A percentile compares a stretch with the other conserved stretches of the same genome.
Evolutionary conservation across 306 rosid species (phyloP).

Genomic region (Lotus japonicus): DNA sequence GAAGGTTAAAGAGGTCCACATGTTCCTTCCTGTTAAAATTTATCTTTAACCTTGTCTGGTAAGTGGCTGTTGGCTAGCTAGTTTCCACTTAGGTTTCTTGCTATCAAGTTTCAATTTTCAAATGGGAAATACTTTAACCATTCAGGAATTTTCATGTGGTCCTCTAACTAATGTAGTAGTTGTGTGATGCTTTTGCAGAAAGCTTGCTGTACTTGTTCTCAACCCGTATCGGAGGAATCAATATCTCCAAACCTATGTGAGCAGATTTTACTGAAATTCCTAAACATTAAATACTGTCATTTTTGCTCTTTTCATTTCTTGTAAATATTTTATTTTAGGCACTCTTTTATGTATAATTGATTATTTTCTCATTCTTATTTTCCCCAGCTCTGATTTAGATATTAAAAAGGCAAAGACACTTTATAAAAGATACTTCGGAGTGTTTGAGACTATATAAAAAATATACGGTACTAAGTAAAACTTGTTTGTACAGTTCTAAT

Average conservation of each 20-base stretch:
- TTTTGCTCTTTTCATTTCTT: background rate
- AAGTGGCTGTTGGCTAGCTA: background rate
- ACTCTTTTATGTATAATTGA: background rate
- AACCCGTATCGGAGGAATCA: constrained; percentile 66
- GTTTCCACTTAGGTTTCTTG: background rate
- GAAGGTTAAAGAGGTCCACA: background rate
- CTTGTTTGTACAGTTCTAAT: background rate
- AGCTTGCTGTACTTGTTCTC: constrained; percentile 83
- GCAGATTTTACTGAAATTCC: constrained; percentile 23
- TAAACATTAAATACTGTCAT: background rate
- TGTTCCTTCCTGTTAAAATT: background rate
- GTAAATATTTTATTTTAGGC: background rate
- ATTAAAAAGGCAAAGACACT: background rate
- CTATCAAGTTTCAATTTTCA: background rate
- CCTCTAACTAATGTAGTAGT: constrained; percentile 17
- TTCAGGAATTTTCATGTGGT: background rate
- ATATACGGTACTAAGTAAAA: background rate
- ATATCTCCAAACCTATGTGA: constrained; percentile 87
- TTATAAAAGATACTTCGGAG: background rate
- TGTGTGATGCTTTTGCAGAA: constrained; percentile 53
- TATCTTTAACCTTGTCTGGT: background rate
- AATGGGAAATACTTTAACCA: background rate
- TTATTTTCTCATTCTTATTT: background rate
- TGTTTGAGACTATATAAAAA: background rate
- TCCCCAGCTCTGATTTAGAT: background rate